Conservation (phyloP, 352 stramenopile genomes). For the Globisporangium yorkense region DNA sequence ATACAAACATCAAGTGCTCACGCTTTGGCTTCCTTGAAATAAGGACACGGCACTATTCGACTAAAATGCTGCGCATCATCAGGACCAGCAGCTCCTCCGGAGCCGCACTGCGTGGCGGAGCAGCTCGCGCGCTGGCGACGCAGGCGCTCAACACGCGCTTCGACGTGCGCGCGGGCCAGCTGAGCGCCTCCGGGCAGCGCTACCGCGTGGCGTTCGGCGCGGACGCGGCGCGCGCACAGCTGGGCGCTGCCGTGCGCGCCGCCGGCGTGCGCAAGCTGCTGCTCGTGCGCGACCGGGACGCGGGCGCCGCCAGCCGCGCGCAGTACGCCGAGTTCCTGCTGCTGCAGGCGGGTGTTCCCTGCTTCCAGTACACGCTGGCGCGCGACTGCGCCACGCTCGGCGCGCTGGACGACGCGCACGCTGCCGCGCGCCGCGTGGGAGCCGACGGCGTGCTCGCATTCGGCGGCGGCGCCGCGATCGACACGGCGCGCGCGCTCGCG, state of each 20-base stretch:
- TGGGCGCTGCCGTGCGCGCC: slow-evolving; percentile 28
- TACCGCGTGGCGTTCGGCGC: slow-evolving; percentile 45
- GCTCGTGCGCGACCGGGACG: slow-evolving; percentile 59
- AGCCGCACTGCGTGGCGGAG: not conserved
- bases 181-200: slow-evolving; percentile 35
- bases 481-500: slow-evolving; percentile 52
- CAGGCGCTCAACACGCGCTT: slow-evolving; percentile 31
- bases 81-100: not conserved
- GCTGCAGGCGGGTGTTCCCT: slow-evolving; percentile 58
- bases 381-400: slow-evolving; percentile 58
- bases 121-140: not conserved
- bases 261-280: slow-evolving; percentile 63
- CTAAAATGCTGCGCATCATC: not conserved
- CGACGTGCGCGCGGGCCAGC: slow-evolving; percentile 24
- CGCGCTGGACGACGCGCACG: slow-evolving; percentile 43
- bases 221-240: slow-evolving; percentile 31
- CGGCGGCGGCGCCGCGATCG: slow-evolving; percentile 55
- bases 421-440: slow-evolving; percentile 51
- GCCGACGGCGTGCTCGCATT: slow-evolving; percentile 67
- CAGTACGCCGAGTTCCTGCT: slow-evolving; percentile 72
- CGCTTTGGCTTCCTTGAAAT: not conserved
- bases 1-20: too few species aligned
- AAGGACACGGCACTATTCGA: not conserved
- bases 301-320: slow-evolving; percentile 39
- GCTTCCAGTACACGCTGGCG: slow-evolving; percentile 70